Evolutionary conservation across 148 eudicot genomes (phyloP).

Genomic region (Fagopyrum homotropicum): DNA sequence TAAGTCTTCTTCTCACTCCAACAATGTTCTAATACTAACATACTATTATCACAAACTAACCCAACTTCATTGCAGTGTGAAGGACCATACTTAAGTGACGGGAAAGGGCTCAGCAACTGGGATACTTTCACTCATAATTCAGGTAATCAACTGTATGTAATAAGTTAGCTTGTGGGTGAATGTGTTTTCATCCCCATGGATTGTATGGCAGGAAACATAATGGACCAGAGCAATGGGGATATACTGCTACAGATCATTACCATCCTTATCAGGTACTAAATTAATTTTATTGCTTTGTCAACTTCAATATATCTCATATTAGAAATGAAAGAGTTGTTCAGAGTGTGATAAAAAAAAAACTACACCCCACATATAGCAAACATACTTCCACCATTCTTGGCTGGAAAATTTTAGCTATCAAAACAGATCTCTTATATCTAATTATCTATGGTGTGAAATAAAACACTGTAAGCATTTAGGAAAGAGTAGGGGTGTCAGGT

Average conservation of each 20-base stretch:
- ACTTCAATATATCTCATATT: too few species aligned
- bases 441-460: neutral
- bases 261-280: slow-evolving; percentile 49
- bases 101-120: slow-evolving; percentile 75
- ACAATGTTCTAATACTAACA: neutral
- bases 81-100: slow-evolving; percentile 61
- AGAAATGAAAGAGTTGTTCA: too few species aligned
- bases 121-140: slow-evolving; percentile 56
- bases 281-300: too few species aligned
- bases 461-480: neutral
- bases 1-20: slow-evolving; percentile 30
- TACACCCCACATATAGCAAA: too few species aligned
- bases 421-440: neutral
- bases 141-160: slow-evolving; percentile 19
- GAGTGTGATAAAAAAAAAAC: too few species aligned
- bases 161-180: neutral
- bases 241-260: slow-evolving; percentile 69
- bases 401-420: neutral
- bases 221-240: slow-evolving; percentile 63
- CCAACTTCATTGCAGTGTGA: slow-evolving; percentile 39
- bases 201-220: slow-evolving; percentile 34
- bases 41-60: neutral
- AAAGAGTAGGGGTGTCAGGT: neutral
- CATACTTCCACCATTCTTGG: neutral
- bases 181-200: neutral